Evolutionary conservation across 2,329 filamentous ascomycete genomes (phyloP), one percentile per base, ranked within the genome.

Genomic region (Penicillium sp.): DNA sequence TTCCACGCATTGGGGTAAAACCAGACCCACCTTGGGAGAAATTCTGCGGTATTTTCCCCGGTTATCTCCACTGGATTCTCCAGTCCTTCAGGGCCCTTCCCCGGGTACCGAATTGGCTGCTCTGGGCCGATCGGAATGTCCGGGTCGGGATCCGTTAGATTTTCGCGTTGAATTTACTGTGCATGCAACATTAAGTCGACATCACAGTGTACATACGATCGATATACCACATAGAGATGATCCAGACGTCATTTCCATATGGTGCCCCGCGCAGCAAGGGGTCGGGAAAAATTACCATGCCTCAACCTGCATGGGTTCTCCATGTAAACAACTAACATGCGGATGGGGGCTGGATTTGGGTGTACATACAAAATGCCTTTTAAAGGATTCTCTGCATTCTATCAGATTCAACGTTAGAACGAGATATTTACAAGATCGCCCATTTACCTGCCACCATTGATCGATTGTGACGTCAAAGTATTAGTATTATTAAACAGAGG

Each of bases 251-350:
- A 46, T 31, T 22, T 19, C 19, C 53, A 52, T 58, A 52, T 49
- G 53, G 53, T 48, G 53, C 58, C 56, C 52, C 53, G 46, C 55
- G 52, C 65, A 47, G 64, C 46, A 67, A 67, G 65, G 59, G 54
- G 54, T 46, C 48, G 42, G 50, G 55, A 52, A 52, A 28, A 42
- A 50, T 55, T 51, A 46, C 41, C 45, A 55, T 53, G 51, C 49
- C 30, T 33, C 31, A n/a, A 43, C 37, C 33, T 43, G 49, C 50
- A 55, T 59, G 57, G 57, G 57, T 52, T 54, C 46, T 35, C 54
- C 53, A 56, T 18, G n/a, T 30, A 11, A 31, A 22, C 12, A 37
- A 37, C 11, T 19, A 3, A 46, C 10, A 31, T 3, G 18, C 31
- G 18, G 6, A 12, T 7, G 22, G 35, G 19, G 35, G 19, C 11